These are phyloP conservation scores for Aspergillus chevalieri DNA, from an alignment of 2,329 filamentous ascomycete species.

Conservation along the genomic window DNA sequence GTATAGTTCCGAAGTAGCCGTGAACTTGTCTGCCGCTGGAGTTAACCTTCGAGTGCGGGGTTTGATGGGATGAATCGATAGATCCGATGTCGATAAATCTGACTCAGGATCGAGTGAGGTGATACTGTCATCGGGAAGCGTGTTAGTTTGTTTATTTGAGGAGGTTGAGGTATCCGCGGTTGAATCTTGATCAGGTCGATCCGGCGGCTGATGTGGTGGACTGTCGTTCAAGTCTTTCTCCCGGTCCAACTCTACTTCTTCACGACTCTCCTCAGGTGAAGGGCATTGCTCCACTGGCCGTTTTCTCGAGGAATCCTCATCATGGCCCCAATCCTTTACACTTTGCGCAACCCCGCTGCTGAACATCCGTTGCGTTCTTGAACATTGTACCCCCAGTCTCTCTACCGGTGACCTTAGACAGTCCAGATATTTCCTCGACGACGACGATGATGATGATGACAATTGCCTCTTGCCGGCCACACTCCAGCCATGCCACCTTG, in stretches of 20 bases:
- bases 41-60: conserved; percentile 5
- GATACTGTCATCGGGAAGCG: background rate
- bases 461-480: conserved; percentile 11
- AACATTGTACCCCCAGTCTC: conserved; percentile 10
- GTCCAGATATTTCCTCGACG: conserved; percentile 12
- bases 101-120: background rate
- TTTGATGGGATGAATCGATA: background rate
- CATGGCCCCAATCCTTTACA: conserved; percentile 14
- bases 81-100: background rate
- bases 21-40: conserved; percentile 14
- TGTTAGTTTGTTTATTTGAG: background rate
- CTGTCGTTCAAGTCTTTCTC: background rate
- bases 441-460: conserved; percentile 8
- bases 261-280: background rate
- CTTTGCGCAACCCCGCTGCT: conserved; percentile 19
- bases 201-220: background rate
- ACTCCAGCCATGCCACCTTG: conserved; percentile 12
- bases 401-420: conserved; percentile 12
- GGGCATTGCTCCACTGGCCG: background rate
- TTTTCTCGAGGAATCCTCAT: conserved; percentile 8
- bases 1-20: conserved; percentile 20
- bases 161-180: background rate
- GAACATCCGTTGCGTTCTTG: conserved; percentile 22
- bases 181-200: background rate
- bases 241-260: background rate